Evolutionary conservation across 2,329 filamentous ascomycete genomes (phyloP).

Genomic region (Ceratocystis papillata): DNA sequence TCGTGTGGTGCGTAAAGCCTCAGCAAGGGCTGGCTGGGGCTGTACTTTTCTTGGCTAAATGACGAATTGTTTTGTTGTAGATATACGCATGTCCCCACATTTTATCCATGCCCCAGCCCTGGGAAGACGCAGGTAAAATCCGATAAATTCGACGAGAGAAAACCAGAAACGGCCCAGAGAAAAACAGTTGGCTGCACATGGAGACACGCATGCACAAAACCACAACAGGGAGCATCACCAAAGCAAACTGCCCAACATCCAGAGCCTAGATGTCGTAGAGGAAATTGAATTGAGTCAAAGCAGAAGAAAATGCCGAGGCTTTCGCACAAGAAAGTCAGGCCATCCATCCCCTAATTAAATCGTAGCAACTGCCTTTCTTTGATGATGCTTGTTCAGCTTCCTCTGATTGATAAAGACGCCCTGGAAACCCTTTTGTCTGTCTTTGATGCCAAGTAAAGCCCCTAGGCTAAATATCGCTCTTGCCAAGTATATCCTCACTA

Average conservation of each 20-base stretch:
- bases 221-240: neutral
- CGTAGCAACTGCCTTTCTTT: neutral
- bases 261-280: neutral
- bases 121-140: neutral
- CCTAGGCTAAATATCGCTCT: neutral
- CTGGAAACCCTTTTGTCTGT: neutral
- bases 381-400: slow-evolving; percentile 2
- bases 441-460: neutral
- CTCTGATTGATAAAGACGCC: slow-evolving; percentile 10
- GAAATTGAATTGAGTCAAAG: neutral
- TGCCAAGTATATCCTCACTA: neutral
- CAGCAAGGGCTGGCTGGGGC: neutral
- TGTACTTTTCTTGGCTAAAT: neutral
- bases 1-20: neutral
- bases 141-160: slow-evolving; percentile 2
- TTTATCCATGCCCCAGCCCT: neutral
- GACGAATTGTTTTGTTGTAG: neutral
- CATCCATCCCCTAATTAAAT: neutral
- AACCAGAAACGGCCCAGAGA: neutral
- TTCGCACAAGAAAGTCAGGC: neutral
- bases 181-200: neutral
- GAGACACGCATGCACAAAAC: neutral
- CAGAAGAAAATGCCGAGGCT: neutral
- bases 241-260: neutral
- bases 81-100: neutral